Percentiles rank a stretch among this genome's conserved stretches.
Evolutionary conservation across 164 flowering plant genomes (phyloP).

Genomic region (Piper betle): DNA sequence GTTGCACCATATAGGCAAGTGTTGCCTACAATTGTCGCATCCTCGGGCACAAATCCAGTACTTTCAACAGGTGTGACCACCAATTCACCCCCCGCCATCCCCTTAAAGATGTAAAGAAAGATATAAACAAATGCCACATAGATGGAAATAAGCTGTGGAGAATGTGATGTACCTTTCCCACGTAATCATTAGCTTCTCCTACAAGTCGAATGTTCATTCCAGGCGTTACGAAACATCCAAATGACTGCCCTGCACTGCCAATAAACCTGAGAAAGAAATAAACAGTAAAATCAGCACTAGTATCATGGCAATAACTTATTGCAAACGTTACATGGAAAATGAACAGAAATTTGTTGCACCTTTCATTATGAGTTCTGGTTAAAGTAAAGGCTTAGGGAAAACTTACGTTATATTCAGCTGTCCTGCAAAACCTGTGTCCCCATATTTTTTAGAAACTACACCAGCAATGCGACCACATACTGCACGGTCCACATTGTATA

Average conservation of each 20-base stretch:
- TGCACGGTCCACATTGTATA: constrained; percentile 90
- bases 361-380: not conserved
- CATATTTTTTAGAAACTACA: constrained; percentile 85
- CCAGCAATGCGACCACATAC: constrained; percentile 97
- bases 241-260: constrained; percentile 99
- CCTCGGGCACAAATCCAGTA: constrained; percentile 79
- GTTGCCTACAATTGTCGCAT: constrained; percentile 92
- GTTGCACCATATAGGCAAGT: constrained; percentile 98
- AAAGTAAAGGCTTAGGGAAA: not conserved
- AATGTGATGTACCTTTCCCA: constrained; percentile 61
- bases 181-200: constrained; percentile 98
- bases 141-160: not conserved
- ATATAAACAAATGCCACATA: no score
- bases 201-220: constrained; percentile 91
- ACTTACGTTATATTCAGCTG: constrained; percentile 85
- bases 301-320: not conserved
- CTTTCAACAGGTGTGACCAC: constrained; percentile 79
- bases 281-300: no score
- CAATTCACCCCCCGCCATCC: constrained; percentile 97
- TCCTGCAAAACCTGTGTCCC: constrained; percentile 98
- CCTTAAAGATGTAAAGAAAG: constrained; percentile 23
- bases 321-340: not conserved
- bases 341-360: not conserved
- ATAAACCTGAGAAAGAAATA: constrained; percentile 37
- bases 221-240: constrained; percentile 85